Evolutionary conservation across 2,329 filamentous ascomycete species (phyloP), one percentile per base, ranked within the genome.

Genomic region (Aspergillus nomiae): DNA sequence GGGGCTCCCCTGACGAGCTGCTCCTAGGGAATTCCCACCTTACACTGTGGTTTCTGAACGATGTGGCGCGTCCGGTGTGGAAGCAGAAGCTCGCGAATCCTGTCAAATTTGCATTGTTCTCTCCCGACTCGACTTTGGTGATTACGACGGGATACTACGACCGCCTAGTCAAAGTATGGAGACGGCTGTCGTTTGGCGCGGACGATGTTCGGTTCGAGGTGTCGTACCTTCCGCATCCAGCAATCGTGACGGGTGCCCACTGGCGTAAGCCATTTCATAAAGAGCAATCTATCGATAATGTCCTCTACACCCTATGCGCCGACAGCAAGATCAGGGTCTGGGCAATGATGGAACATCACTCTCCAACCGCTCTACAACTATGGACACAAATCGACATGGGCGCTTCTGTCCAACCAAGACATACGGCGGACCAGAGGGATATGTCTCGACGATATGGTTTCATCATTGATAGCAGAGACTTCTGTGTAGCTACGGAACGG

Each of bases 141-240:
- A 94, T 93, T 21, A 94, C 92, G 1, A 86, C 91, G 14, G 91
- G 92, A 48, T 82, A 84, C 56, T 87, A 92, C 73, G 95, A 98
- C 76, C 86, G 90, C 58, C 81, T 98, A 24, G 89, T 96, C 68
- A 98, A 99, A 79, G 86, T 98, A 70, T 99, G 96, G 95, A 88
- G 93, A 66, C 87, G 94, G 59, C 82, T 96, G 28, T 91, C 90
- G 10, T 97, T 94, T 74, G 92, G 92, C 16, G 86, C 88, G 0
- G 90, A 92, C 62, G 90, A 96, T 69, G 90, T 92, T 45, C 86
- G 91, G 61, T 98, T 98, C 77, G 94, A 98, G 71, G 89, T 96
- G 71, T 89, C 89, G 32, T 98, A 98, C 77, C 87, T 99, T 1
- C 84, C 89, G n/a, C 95, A 99, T 75, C 92, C 92, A 1, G 84